Evolutionary conservation across 352 stramenopile genomes (phyloP), one percentile per base, ranked within the genome.

Genomic region (Phytophthora kernoviae): DNA sequence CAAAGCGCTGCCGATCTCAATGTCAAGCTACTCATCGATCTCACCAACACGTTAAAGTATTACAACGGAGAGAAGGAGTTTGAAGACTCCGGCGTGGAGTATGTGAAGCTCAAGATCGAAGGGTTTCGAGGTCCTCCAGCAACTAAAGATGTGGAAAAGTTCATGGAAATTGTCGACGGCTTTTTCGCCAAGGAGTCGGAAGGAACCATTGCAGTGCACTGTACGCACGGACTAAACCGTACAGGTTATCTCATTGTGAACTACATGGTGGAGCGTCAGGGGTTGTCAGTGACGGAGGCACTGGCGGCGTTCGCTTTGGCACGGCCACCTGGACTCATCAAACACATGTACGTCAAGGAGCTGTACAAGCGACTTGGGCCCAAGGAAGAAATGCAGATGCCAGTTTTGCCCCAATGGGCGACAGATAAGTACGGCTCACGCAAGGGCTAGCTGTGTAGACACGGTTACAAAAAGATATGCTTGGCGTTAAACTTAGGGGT

Each of bases 41-140:
- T 94, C 32, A 94, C 85, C 14, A 94, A 94, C 52, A 94, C 85
- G 15, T 81, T 75, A 59, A 91, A 92, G 57, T 94, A 94, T 61
- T 94, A 94, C 69, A 62, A 90, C 45, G 85, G 85, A 10, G 62
- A 58, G 1, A 34, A 52, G 2, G 81, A 76, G 48, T 89, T 94
- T 40, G 47, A 66, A 7, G 54, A 73, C 24, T 73, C 72, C 4
- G 52, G 40, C 2, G 65, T 93, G 26, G 52, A 86, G 54, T 94
- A 94, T 56, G 74, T 85, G 20, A 94, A 94, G 53, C 72, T 91
- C n/a, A 64, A 58, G 32, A 90, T 94, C 37, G 83, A 93, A 53
- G 85, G 85, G 8, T 93, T 93, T 44, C 70, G 74, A 18, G 71
- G 58, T 2, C 81, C 84, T 4, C 85, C 85, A 2, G 56, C 56